A percentile compares a stretch with the other conserved stretches of the same genome.
Conservation (phyloP, 1,284 basidiomycete genomes). For the Ustilago tritici region DNA sequence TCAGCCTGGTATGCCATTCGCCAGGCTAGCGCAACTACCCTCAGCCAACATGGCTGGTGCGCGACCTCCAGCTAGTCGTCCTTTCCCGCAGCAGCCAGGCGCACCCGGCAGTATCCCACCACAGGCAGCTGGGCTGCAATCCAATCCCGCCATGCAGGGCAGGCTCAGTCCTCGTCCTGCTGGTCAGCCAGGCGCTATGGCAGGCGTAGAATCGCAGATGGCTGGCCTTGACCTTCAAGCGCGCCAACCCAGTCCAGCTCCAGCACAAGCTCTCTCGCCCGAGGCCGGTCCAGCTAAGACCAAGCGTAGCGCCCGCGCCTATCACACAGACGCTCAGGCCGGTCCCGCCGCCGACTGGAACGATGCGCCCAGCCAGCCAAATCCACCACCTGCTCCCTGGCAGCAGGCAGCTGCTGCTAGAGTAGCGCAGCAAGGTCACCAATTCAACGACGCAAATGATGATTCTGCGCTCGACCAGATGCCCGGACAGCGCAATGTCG, state of each 20-base stretch:
- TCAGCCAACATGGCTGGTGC: constrained; percentile 23
- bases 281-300: constrained; percentile 55
- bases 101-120: constrained; percentile 5
- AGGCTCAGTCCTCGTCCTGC: constrained; percentile 43
- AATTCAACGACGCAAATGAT: constrained; percentile 37
- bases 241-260: constrained; percentile 30
- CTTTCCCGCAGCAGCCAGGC: constrained; percentile 32
- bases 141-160: constrained; percentile 31
- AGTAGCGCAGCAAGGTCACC: constrained; percentile 50
- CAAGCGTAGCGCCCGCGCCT: constrained; percentile 68
- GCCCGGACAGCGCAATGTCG: constrained; percentile 64
- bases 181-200: constrained; percentile 24
- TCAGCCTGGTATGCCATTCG: constrained; percentile 34
- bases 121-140: constrained; percentile 18
- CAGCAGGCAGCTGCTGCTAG: constrained; percentile 63
- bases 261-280: constrained; percentile 11
- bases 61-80: constrained; percentile 32
- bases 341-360: constrained; percentile 57
- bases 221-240: constrained; percentile 44
- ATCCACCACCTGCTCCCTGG: constrained; percentile 61
- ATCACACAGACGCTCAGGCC: constrained; percentile 64
- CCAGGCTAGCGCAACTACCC: constrained; percentile 21
- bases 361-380: constrained; percentile 59
- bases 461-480: constrained; percentile 67
- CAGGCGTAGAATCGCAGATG: constrained; percentile 46